Percentiles rank a stretch among this genome's conserved stretches.
phyloP scores from a whole-genome alignment of 129 eudicot genomes.

The Tagetes erecta region DNA sequence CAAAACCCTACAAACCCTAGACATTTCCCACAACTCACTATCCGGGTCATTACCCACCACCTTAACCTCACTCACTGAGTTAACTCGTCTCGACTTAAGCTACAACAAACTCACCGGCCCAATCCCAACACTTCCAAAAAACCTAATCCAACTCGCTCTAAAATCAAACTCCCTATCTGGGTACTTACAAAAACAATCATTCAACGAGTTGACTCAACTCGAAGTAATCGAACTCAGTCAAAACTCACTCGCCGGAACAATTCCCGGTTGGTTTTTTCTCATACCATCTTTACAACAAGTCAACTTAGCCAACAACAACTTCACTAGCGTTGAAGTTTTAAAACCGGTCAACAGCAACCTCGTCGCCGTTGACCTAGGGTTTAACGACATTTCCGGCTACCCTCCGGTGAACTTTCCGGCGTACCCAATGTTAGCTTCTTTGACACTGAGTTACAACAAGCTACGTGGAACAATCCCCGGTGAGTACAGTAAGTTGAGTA shows the following conservation, averaged over 20 bases:
- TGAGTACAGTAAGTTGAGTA: conserved; percentile 54
- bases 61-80: conserved; percentile 40
- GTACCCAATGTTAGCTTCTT: conserved; percentile 57
- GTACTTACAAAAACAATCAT: conserved; percentile 40
- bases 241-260: conserved; percentile 62
- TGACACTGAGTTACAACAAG: conserved; percentile 68
- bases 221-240: conserved; percentile 74
- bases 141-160: conserved; percentile 53
- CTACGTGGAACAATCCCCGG: conserved; percentile 78
- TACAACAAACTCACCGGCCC: conserved; percentile 79
- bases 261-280: conserved; percentile 65
- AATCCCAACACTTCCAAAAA: conserved; percentile 62
- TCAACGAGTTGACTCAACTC: conserved; percentile 51
- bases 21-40: conserved; percentile 54
- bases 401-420: conserved; percentile 57
- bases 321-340: conserved; percentile 55
- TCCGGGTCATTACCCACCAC: conserved; percentile 57
- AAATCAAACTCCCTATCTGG: conserved; percentile 72
- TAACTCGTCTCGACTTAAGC: conserved; percentile 67
- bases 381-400: conserved; percentile 55
- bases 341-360: conserved; percentile 58
- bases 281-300: conserved; percentile 73
- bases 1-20: conserved; percentile 44
- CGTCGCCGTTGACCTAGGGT: conserved; percentile 80
- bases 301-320: conserved; percentile 64